Evolutionary conservation across 306 rosid genomes (phyloP).

Genomic region (Benincasa hispida): DNA sequence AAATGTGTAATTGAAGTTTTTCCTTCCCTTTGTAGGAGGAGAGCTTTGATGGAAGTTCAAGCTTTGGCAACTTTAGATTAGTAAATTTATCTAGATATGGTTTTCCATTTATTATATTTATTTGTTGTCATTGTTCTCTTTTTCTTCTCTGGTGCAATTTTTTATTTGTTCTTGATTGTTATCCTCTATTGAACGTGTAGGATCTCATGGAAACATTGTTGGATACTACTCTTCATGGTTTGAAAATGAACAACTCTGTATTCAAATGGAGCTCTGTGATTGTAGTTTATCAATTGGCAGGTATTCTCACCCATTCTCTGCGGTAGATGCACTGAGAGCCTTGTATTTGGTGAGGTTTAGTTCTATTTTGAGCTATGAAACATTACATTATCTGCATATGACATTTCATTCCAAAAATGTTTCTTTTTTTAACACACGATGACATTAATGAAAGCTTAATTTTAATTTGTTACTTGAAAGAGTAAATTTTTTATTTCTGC

Average conservation of each 20-base stretch:
- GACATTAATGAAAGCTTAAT: not conserved
- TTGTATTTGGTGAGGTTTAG: constrained; percentile 45
- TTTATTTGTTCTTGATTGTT: constrained; percentile 2
- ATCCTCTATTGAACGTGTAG: constrained; percentile 17
- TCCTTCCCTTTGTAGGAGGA: constrained; percentile 36
- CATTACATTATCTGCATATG: not conserved
- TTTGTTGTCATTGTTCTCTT: not conserved
- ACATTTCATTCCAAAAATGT: not conserved
- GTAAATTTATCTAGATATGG: not conserved
- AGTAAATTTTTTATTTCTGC: not conserved
- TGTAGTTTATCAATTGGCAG: too few species aligned
- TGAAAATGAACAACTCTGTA: constrained; percentile 76
- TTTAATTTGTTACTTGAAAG: not conserved
- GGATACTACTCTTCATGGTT: constrained; percentile 87
- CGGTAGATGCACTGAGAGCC: constrained; percentile 39
- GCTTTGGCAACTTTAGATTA: constrained; percentile 78
- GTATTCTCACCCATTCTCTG: too few species aligned
- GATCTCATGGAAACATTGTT: constrained; percentile 68
- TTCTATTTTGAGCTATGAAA: not conserved
- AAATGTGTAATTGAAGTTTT: not conserved
- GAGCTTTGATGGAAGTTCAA: constrained; percentile 97
- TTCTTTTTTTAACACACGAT: not conserved
- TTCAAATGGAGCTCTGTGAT: constrained; percentile 90
- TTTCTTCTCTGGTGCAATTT: not conserved
- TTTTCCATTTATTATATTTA: not conserved